Evolutionary conservation across 2,329 filamentous ascomycete genomes (phyloP), one percentile per base, ranked within the genome.

Genomic region (Leptographium lundbergii): DNA sequence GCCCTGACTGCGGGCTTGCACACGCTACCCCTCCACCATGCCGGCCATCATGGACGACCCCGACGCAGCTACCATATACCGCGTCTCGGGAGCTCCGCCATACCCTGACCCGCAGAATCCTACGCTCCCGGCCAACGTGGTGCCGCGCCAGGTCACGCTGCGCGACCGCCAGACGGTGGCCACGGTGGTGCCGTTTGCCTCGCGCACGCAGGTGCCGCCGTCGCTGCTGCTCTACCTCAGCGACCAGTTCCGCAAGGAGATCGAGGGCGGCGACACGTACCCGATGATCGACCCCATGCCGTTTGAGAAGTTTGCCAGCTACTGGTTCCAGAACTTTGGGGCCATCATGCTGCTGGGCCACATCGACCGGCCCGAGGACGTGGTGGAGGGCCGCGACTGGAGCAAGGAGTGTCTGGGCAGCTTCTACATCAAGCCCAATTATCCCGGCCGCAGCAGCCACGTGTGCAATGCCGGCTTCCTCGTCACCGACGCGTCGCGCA

Each of bases 341-440:
- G 89, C 88, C 55, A 84, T 95, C 69, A 94, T 95, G 89, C 77
- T 95, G 25, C 77, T 94, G 50, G 90, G 91, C 59, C 83, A 86
- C 66, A 83, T 92, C 60, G 80, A 82, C 57, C 79, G 78, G 59
- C 74, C 81, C 29, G 65, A 82, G 58, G 83, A 86, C 59, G 72
- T 81, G 61, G 66, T 77, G 65, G 72, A 84, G 72, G 72, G 78
- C 71, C 76, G 77, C 64, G 88, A 92, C 71, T 95, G 91, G 90
- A 81, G 84, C 64, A 85, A 85, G 67, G 80, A 87, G 66, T 95
- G 90, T 67, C 75, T 96, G 51, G 91, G 91, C 60, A 95, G 89
- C 73, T 95, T 95, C 73, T 95, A 94, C 73, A 88, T 95, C 77
- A 91, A 94, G 74, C 90, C 91, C 54, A 95, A 96, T 72, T 96